Conservation (phyloP, 2,329 filamentous ascomycete species). For the Domatiomyces catenatus region DNA sequence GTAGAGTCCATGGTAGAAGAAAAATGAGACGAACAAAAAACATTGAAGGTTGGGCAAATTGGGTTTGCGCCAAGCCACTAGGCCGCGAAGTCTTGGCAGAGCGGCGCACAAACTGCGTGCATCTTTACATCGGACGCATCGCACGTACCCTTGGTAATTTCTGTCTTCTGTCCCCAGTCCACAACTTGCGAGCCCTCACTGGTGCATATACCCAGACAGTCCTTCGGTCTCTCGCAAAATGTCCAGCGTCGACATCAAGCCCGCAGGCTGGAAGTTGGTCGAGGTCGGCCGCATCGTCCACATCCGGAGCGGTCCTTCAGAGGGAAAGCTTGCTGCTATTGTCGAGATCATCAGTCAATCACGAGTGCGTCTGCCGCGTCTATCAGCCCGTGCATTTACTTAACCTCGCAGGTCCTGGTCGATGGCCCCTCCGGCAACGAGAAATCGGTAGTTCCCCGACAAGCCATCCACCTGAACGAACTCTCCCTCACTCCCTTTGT, state of each 20-base stretch:
- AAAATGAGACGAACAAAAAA: too few species aligned
- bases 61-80: not conserved
- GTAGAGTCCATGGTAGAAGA: too few species aligned
- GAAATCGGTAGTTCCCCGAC: conserved; percentile 68
- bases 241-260: conserved; percentile 68
- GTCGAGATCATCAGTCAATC: conserved; percentile 99
- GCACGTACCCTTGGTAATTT: conserved; percentile 3
- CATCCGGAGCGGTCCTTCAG: conserved; percentile 67
- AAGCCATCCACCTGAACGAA: conserved; percentile 66
- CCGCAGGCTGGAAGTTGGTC: conserved; percentile 83
- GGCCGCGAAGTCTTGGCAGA: not conserved
- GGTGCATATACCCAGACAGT: conserved; percentile 5
- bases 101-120: not conserved
- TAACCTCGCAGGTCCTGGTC: conserved; percentile 61
- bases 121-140: not conserved
- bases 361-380: conserved; percentile 63
- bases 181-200: conserved; percentile 1
- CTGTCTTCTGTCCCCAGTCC: conserved; percentile 7
- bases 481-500: conserved; percentile 80
- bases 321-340: conserved; percentile 78
- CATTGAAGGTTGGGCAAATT: not conserved
- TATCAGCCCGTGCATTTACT: not conserved
- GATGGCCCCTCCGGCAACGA: conserved; percentile 80
- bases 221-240: conserved; percentile 28
- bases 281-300: conserved; percentile 96